phyloP scores from a whole-genome alignment of 176 grass and related monocot species.

The Oryza coarctata region DNA sequence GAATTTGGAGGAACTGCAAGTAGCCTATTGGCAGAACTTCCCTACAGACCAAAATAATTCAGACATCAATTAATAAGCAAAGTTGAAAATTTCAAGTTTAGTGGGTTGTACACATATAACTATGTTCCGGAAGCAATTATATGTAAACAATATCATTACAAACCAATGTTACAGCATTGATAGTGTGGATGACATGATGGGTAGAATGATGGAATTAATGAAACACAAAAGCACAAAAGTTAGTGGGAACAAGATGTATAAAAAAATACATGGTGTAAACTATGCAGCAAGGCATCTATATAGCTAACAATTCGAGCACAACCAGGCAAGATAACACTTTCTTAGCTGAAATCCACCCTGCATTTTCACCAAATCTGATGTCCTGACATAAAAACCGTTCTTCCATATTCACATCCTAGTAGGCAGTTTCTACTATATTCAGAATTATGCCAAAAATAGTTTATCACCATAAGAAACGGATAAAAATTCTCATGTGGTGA shows the following conservation, averaged over 20 bases:
- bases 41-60: conserved; percentile 52
- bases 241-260: not conserved
- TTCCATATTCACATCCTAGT: conserved; percentile 15
- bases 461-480: conserved; percentile 1
- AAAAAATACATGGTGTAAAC: not conserved
- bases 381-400: not conserved
- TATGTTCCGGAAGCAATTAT: conserved; percentile 9
- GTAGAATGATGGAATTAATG: conserved; percentile 5
- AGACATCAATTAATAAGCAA: conserved; percentile 25
- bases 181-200: conserved; percentile 4
- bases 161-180: conserved; percentile 5
- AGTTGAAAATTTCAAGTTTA: conserved; percentile 7
- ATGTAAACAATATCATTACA: conserved; percentile 8
- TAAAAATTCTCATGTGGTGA: conserved; percentile 19
- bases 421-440: not conserved
- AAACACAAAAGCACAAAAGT: conserved; percentile 5
- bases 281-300: not conserved
- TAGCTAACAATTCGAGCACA: not conserved
- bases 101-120: not conserved
- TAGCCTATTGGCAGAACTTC: conserved; percentile 73
- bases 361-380: not conserved
- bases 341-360: not conserved
- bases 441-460: not conserved
- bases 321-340: not conserved
- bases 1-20: conserved; percentile 65